Base-by-base conservation (phyloP, 805 yeast genomes). In the Candida boidinii region DNA sequence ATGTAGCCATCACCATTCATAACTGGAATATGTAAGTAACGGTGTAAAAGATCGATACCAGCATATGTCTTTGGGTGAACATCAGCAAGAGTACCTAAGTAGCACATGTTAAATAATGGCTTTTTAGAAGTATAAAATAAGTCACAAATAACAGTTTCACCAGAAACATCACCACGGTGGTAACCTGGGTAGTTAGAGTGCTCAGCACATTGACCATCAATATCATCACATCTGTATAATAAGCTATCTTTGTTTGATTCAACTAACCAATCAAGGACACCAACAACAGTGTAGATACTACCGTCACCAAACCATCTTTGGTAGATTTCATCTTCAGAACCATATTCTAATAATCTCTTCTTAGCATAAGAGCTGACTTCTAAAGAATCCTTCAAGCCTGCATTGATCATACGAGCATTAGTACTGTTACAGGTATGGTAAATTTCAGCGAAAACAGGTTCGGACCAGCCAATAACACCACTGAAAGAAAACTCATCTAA, bases 81-180 rank as follows among this genome's bases (percentile, higher is more conserved):
- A 10, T 48, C 41, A 7, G 44, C 49, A n/a, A 54, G 45, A 31
- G 49, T 49, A 16, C 67, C 67, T 36, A 46, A 48, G 12, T 55
- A 46, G 42, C 68, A 62, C 33, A 62, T 40, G 28, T 53, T 52
- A 7, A 53, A 36, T 26, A 60, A 39, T 27, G 49, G 56, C 25
- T 32, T 39, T 41, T 58, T 59, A 2, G 61, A 37, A 14, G 45
- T 44, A 44, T 52, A 63, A 29, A 62, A 58, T 23, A 52, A 41
- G 33, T 62, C 66, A 46, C 68, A 62, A 34, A 63, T 54, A 16
- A 59, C 65, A 13, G 60, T 62, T 42, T 63, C 66, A n/a, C 56
- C 43, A 17, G 51, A 56, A 31, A 53, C 53, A 15, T 44, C 45
- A 17, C 52, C 60, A 40, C 67, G 52, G 52, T 60, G 60, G 27